These are phyloP conservation scores for Panicum virgatum DNA, from an alignment of 202 grass and related monocot genomes.

Conservation along the genomic window DNA sequence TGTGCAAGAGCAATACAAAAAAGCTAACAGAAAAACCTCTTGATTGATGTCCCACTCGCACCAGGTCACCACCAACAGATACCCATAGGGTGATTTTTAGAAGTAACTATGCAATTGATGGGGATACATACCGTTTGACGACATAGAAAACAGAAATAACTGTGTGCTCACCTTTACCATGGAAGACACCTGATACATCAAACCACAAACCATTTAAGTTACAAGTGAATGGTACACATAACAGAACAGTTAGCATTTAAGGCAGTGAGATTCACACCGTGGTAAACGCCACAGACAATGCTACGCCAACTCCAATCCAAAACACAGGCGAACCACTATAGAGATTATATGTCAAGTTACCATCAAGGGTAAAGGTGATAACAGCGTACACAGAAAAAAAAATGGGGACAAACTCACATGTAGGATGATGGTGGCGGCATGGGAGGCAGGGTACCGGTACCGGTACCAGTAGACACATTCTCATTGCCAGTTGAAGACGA, in stretches of 20 bases:
- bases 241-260: slow-evolving; percentile 1
- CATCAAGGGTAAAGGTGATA: neutral
- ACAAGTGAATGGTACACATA: slow-evolving; percentile 21
- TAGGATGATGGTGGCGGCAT: slow-evolving; percentile 60
- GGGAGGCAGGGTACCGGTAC: slow-evolving; percentile 53
- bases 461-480: slow-evolving; percentile 60
- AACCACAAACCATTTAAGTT: slow-evolving; percentile 38
- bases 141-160: slow-evolving; percentile 29
- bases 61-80: slow-evolving; percentile 4
- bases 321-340: slow-evolving; percentile 90
- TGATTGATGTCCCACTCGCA: neutral
- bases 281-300: slow-evolving; percentile 75
- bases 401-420: slow-evolving; percentile 52
- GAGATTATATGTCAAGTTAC: slow-evolving; percentile 23
- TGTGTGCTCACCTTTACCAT: slow-evolving; percentile 78
- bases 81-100: neutral
- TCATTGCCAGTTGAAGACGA: slow-evolving; percentile 63
- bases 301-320: slow-evolving; percentile 96
- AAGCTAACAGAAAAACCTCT: slow-evolving; percentile 23
- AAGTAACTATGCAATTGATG: slow-evolving; percentile 16
- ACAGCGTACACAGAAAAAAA: neutral
- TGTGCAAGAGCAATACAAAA: slow-evolving; percentile 32
- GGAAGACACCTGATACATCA: slow-evolving; percentile 63
- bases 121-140: slow-evolving; percentile 33
- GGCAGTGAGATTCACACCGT: slow-evolving; percentile 46